Evolutionary conservation across 345 rosid genomes (phyloP), one percentile per base, ranked within the genome.

Genomic region (Jatropha curcas): DNA sequence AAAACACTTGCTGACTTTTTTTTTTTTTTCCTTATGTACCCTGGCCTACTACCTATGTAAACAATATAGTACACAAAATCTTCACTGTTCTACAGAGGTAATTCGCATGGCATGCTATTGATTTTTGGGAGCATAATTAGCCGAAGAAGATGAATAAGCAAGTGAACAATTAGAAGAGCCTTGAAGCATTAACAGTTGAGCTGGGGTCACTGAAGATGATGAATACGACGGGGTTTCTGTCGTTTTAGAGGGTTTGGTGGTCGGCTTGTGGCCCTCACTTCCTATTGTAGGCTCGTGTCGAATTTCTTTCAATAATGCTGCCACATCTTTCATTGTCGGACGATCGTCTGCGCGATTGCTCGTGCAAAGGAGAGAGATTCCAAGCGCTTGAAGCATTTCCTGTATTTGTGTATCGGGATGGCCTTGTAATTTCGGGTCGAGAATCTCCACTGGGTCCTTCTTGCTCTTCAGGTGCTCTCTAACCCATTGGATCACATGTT

Each of bases 271-370:
- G 76, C 73, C 64, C 53, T 84, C 88, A 39, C 60, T 50, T 5
- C 82, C 86, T 0, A 9, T 20, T 1, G 51, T 0, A 9, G 79
- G 72, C 13, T 86, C 94, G 9, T 90, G 88, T 16, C 85, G 86
- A 30, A 94, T 89, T 76, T 88, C 97, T 50, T 71, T 84, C 56
- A 92, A 74, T 53, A 94, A 74, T 4, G 88, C 97, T 6, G 90
- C 96, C 20, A 92, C 96, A 33, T 94, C 98, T 78, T 91, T 94
- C 96, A 92, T 92, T 19, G 89, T 78, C n/a, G 98, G 98, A 1
- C 97, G 96, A 61, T 94, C 97, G 3, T 87, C 88, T 1, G 87
- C 71, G 8, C 89, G 86, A 68, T 82, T 88, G 83, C 88, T 90
- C 0, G 92, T 89, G 78, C 96, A 94, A 0, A 94, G 87, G 25